phyloP scores from a whole-genome alignment of 768 basidiomycete genomes.

The Xanthoconium purpureum region DNA sequence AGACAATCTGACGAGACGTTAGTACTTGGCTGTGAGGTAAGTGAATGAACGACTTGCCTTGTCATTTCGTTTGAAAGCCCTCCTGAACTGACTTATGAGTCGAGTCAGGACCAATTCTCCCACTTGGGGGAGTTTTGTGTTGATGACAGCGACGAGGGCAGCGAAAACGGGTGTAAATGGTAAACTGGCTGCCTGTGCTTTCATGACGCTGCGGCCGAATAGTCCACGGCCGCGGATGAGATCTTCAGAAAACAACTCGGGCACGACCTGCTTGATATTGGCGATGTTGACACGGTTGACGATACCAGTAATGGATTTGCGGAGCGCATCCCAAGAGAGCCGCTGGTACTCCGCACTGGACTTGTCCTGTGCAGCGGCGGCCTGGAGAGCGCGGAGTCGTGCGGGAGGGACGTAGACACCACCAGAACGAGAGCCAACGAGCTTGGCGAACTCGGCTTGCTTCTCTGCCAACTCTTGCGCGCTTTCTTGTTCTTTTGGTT shows the following conservation, averaged over 20 bases:
- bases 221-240: slow-evolving; percentile 90
- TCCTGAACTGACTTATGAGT: slow-evolving; percentile 90
- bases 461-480: slow-evolving; percentile 57
- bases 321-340: slow-evolving; percentile 94
- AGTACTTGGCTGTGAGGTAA: background rate
- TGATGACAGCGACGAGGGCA: slow-evolving; percentile 89
- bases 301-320: slow-evolving; percentile 98
- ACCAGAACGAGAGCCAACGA: slow-evolving; percentile 77
- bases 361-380: slow-evolving; percentile 79
- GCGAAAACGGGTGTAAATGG: slow-evolving; percentile 98
- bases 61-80: slow-evolving; percentile 95
- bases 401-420: slow-evolving; percentile 98
- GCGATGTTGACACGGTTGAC: slow-evolving; percentile 97
- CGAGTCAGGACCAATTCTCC: slow-evolving; percentile 89
- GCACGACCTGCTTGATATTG: slow-evolving; percentile 93
- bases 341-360: slow-evolving; percentile 87
- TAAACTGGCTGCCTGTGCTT: slow-evolving; percentile 94
- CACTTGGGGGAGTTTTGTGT: slow-evolving; percentile 95
- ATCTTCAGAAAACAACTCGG: slow-evolving; percentile 91
- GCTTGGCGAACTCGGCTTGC: slow-evolving; percentile 86
- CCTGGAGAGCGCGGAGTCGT: slow-evolving; percentile 85
- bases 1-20: slow-evolving; percentile 64
- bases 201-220: slow-evolving; percentile 94
- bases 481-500: slow-evolving; percentile 45
- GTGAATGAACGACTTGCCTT: slow-evolving; percentile 58